Conservation (phyloP, 1,139 yeast species). For the Sugiyamaella paludigena region DNA sequence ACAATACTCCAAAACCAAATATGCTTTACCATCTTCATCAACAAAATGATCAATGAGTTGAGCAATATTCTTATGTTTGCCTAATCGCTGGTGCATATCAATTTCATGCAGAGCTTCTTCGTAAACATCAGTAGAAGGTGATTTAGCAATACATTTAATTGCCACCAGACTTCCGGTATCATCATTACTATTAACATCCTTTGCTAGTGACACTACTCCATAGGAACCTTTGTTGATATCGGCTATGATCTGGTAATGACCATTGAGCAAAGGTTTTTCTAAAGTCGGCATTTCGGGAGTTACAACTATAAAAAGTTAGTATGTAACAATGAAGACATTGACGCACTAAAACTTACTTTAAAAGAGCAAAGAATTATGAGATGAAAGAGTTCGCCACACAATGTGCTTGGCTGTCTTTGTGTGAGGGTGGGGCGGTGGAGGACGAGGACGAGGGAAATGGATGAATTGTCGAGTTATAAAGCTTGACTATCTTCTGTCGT, state of each 20-base stretch:
- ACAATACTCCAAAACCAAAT: conserved; percentile 82
- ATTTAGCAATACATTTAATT: conserved; percentile 64
- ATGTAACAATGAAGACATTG: too few species aligned
- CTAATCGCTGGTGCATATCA: conserved; percentile 60
- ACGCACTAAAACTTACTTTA: too few species aligned
- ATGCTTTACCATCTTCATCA: conserved; percentile 51
- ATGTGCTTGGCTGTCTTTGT: too few species aligned
- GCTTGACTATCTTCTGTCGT: too few species aligned
- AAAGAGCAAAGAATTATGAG: too few species aligned
- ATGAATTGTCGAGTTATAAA: too few species aligned
- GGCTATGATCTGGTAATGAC: conserved; percentile 65
- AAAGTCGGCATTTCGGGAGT: conserved; percentile 1
- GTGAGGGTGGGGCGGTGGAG: too few species aligned
- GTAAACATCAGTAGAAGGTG: conserved; percentile 24
- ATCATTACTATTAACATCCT: conserved; percentile 53
- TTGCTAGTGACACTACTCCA: conserved; percentile 86
- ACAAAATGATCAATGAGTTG: conserved; percentile 64
- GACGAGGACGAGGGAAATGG: too few species aligned
- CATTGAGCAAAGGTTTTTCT: conserved; percentile 30
- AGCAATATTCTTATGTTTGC: conserved; percentile 55
- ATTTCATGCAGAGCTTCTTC: conserved; percentile 78
- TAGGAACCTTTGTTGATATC: conserved; percentile 91
- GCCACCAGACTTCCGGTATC: conserved; percentile 56
- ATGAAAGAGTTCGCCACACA: too few species aligned
- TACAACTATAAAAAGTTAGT: too few species aligned